phyloP scores from a whole-genome alignment of 177 flowering plant species.

The Vitis hybrid region DNA sequence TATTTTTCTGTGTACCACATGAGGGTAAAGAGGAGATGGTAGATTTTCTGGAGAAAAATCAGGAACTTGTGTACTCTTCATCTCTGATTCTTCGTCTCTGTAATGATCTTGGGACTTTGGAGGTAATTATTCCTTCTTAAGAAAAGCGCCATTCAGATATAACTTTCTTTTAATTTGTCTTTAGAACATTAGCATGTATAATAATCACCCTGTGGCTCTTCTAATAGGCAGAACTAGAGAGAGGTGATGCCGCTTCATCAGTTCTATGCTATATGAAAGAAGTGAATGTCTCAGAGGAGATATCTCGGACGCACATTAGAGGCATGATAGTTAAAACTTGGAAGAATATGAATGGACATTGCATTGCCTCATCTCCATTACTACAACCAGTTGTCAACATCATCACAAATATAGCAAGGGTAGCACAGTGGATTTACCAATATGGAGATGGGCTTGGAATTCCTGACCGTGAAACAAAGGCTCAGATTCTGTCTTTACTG shows the following conservation, averaged over 20 bases:
- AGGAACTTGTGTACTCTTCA: constrained; percentile 27
- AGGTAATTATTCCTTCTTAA: too few species aligned
- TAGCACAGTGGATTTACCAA: constrained; percentile 37
- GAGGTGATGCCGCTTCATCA: constrained; percentile 44
- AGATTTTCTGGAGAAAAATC: background rate
- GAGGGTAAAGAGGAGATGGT: background rate
- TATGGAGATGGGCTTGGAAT: constrained; percentile 41
- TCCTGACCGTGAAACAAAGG: constrained; percentile 24
- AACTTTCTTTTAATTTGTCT: too few species aligned
- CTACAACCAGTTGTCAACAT: constrained; percentile 17
- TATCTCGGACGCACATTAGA: constrained; percentile 33
- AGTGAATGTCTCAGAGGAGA: constrained; percentile 30
- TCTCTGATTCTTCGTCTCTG: constrained; percentile 47
- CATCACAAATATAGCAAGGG: constrained; percentile 28
- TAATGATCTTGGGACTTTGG: constrained; percentile 55
- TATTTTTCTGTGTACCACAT: background rate
- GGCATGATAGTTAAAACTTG: constrained; percentile 26
- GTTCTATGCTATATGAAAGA: constrained; percentile 47
- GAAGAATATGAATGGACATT: constrained; percentile 40
- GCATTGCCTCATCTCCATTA: constrained; percentile 5
- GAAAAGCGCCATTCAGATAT: too few species aligned
- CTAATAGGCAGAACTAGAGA: constrained; percentile 45
- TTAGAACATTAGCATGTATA: too few species aligned
- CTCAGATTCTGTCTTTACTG: constrained; percentile 24
- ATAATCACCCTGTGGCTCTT: background rate